These are phyloP conservation scores for Ophiostoma triangulosporum DNA, from an alignment of 2,329 filamentous ascomycete species.

Conservation along the genomic window DNA sequence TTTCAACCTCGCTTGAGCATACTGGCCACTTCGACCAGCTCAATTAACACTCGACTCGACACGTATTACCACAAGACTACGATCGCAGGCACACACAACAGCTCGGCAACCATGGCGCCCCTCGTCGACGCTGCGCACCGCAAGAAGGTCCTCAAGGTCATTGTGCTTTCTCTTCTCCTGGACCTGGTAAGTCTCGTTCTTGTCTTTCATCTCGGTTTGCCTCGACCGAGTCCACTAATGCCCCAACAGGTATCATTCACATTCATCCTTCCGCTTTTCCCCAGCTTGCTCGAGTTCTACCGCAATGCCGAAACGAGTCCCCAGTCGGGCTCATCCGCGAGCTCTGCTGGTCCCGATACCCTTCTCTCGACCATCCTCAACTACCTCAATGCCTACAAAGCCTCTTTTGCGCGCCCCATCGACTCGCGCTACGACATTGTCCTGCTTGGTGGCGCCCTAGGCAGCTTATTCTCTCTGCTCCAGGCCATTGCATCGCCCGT, in stretches of 20 bases:
- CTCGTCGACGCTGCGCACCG: conserved; percentile 42
- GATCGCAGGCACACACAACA: background rate
- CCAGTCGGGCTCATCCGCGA: conserved; percentile 21
- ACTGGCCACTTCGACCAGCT: background rate
- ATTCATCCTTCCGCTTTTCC: conserved; percentile 93
- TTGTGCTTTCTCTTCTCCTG: conserved; percentile 78
- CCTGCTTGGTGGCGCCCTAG: conserved; percentile 80
- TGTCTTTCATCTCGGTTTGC: background rate
- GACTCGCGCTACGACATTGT: conserved; percentile 96
- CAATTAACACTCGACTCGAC: background rate
- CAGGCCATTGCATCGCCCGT: conserved; percentile 87
- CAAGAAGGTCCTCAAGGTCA: conserved; percentile 72
- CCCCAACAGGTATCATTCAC: conserved; percentile 77
- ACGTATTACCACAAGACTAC: too few species aligned
- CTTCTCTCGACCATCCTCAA: conserved; percentile 66
- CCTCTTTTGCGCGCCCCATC: conserved; percentile 80
- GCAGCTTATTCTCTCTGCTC: conserved; percentile 81
- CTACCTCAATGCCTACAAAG: conserved; percentile 89
- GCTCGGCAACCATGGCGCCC: conserved; percentile 23
- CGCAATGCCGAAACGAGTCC: conserved; percentile 60
- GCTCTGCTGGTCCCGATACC: conserved; percentile 34
- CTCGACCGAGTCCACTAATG: too few species aligned
- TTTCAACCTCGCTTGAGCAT: background rate
- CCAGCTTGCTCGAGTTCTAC: conserved; percentile 91
- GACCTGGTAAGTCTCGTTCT: conserved; percentile 54